These are phyloP conservation scores for Panicum hallii DNA, from an alignment of 202 grass and related monocot species.

Conservation along the genomic window DNA sequence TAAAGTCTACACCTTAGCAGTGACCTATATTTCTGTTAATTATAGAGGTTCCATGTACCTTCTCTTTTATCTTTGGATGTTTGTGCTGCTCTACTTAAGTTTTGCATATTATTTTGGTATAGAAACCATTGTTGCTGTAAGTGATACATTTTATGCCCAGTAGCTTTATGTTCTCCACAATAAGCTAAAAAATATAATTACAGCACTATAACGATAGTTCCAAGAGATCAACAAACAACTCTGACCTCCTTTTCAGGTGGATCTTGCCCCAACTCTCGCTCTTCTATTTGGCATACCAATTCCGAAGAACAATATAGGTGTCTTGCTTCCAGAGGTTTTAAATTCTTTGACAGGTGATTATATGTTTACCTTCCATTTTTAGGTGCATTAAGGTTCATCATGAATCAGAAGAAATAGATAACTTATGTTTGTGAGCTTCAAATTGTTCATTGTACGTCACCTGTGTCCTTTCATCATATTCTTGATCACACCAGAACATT, in stretches of 20 bases:
- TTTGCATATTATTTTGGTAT: slow-evolving; percentile 5
- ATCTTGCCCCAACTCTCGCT: slow-evolving; percentile 85
- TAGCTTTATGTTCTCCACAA: slow-evolving; percentile 16
- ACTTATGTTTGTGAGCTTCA: slow-evolving; percentile 25
- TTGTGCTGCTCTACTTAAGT: slow-evolving; percentile 15
- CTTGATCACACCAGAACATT: slow-evolving; percentile 1
- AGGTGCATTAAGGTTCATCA: background rate
- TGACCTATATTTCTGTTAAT: slow-evolving; percentile 11
- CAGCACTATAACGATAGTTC: background rate
- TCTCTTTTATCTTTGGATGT: slow-evolving; percentile 29
- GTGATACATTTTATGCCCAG: slow-evolving; percentile 2
- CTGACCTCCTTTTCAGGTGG: slow-evolving; percentile 67
- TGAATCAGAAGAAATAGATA: background rate
- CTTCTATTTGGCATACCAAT: slow-evolving; percentile 85
- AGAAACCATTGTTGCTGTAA: background rate
- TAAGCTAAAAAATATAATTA: slow-evolving; percentile 16
- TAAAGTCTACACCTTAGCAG: slow-evolving; percentile 50
- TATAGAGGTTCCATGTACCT: background rate
- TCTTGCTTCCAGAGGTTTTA: slow-evolving; percentile 70
- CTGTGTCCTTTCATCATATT: slow-evolving; percentile 2
- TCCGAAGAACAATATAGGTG: slow-evolving; percentile 95
- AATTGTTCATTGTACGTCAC: background rate
- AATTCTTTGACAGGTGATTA: slow-evolving; percentile 80
- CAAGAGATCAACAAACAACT: slow-evolving; percentile 12
- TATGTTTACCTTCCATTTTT: slow-evolving; percentile 33